These are phyloP conservation scores for Inga leiocalycina DNA, from an alignment of 306 rosid species.

Conservation along the genomic window DNA sequence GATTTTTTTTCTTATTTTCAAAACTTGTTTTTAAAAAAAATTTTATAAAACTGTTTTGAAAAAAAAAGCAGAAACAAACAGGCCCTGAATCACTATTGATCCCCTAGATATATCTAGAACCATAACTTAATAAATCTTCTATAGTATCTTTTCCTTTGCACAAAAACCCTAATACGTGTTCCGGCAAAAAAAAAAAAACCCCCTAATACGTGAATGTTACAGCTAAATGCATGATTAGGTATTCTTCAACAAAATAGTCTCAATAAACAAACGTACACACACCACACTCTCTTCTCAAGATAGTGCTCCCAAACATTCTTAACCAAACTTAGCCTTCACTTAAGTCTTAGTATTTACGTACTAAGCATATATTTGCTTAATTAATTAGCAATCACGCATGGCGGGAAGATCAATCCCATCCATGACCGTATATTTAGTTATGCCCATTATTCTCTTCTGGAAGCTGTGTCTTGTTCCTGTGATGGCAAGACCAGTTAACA, in stretches of 20 bases:
- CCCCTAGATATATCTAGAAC: neutral
- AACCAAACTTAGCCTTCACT: neutral
- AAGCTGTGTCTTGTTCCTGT: neutral
- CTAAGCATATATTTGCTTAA: too few species aligned
- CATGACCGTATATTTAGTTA: neutral
- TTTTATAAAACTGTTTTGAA: too few species aligned
- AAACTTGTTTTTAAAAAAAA: too few species aligned
- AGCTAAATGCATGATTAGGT: neutral
- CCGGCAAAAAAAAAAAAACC: too few species aligned
- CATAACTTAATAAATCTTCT: neutral
- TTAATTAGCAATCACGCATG: neutral
- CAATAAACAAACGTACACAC: slow-evolving; percentile 22
- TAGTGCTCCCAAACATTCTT: neutral
- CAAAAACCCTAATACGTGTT: neutral
- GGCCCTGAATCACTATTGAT: neutral
- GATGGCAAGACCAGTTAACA: slow-evolving; percentile 28
- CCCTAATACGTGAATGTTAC: neutral
- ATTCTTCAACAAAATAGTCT: neutral
- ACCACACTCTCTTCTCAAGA: neutral
- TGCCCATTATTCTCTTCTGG: neutral
- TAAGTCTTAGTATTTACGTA: neutral
- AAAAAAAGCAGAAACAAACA: too few species aligned
- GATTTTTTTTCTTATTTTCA: too few species aligned
- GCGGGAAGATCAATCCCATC: slow-evolving; percentile 17
- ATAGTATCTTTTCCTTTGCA: neutral